These are phyloP conservation scores for Phytopythium montanum DNA, from an alignment of 352 stramenopile genomes.

Conservation along the genomic window DNA sequence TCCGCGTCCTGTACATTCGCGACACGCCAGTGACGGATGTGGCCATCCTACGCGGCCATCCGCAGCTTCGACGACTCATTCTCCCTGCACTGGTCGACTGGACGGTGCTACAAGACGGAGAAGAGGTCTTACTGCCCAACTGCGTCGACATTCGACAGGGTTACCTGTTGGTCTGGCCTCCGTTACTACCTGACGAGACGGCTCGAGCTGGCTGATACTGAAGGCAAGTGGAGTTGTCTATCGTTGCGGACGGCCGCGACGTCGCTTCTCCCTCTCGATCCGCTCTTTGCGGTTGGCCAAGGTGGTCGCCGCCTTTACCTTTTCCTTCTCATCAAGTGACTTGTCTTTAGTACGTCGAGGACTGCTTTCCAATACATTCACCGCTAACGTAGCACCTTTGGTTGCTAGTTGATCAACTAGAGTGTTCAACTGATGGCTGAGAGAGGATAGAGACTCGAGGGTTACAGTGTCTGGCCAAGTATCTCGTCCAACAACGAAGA, in stretches of 20 bases:
- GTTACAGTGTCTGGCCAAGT: background rate
- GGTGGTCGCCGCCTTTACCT: slow-evolving; percentile 4
- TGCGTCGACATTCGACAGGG: slow-evolving; percentile 5
- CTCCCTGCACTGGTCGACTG: background rate
- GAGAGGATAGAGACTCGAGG: background rate
- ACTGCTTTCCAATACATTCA: background rate
- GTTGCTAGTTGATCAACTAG: background rate
- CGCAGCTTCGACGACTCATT: background rate
- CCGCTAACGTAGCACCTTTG: no score
- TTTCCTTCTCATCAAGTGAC: background rate
- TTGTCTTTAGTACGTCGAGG: background rate
- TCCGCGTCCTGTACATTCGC: background rate
- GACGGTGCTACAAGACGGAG: background rate
- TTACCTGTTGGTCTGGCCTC: background rate
- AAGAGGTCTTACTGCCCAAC: slow-evolving; percentile 1
- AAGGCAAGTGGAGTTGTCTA: background rate
- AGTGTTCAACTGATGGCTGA: background rate
- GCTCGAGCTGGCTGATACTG: background rate
- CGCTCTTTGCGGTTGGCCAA: slow-evolving; percentile 22
- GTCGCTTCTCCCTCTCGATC: slow-evolving; percentile 24
- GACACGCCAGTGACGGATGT: slow-evolving; percentile 1
- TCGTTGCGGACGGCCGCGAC: slow-evolving; percentile 20
- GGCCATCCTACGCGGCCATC: background rate
- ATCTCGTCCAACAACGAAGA: background rate
- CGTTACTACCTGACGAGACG: background rate